Evolutionary conservation across 768 basidiomycete genomes (phyloP), one percentile per base, ranked within the genome.

Genomic region (Russula emetica): DNA sequence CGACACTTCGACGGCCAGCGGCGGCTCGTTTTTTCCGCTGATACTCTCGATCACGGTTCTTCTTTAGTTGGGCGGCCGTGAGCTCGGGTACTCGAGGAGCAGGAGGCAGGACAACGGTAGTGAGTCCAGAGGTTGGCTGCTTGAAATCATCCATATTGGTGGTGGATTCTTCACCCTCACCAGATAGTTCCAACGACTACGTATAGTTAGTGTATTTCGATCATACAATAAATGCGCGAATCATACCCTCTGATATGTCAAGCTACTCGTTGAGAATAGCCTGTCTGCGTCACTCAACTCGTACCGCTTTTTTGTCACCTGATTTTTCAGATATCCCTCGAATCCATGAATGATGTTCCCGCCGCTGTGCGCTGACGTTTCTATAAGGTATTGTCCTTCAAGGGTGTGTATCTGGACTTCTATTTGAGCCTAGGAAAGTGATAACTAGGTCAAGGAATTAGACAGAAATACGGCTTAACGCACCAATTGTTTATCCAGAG

Each of bases 311-410:
- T 90, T 78, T 8, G 81, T 84, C 10, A 81, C 82, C 63, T 86
- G 87, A 69, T 86, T 86, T 74, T 93, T 94, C 62, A 93, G 82
- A 71, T 92, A 94, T 47, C 86, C 85, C 60, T 93, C 92, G 67
- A 93, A 93, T 5, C 92, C 92, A 69, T 87, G 87, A 42, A 94
- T 87, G 58, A 94, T 92, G 69, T 94, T 93, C 34, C 92, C 92
- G 20, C 91, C 90, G 69, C 84, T 86, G 65, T 88, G 86, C 0
- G 79, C 78, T 1, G 86, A 83, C 0, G 92, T 92, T 58, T 94
- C 92, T 8, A 84, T 83, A 40, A 94, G 78, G 73, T 93, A 94
- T 4, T 80, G 75, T 10, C 83, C 83, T 73, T 94, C 92, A 30
- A 90, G 78, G 65, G 83, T 85, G 75, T 89, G 89, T 68, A 94